Percentiles rank a stretch among this genome's conserved stretches.
Conservation (phyloP, 2,329 filamentous ascomycete genomes). For the Fusarium lyarnte region DNA sequence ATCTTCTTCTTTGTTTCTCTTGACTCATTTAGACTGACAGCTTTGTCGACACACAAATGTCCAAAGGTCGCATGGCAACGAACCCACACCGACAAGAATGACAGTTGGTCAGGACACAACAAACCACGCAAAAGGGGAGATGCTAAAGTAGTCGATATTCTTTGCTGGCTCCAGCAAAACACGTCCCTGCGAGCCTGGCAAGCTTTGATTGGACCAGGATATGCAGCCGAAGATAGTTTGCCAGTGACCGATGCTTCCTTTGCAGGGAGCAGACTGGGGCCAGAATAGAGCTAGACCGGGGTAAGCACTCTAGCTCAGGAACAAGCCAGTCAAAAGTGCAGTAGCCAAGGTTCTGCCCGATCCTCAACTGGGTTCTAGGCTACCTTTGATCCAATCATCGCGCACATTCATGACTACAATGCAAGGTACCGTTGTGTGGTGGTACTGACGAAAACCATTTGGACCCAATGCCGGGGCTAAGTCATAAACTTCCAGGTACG, state of each 20-base stretch:
- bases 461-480: constrained; percentile 37
- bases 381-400: constrained; percentile 35
- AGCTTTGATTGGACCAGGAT: constrained; percentile 32
- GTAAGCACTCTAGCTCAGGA: constrained; percentile 36
- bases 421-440: constrained; percentile 40
- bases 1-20: not conserved
- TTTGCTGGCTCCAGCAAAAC: constrained; percentile 33
- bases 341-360: constrained; percentile 27
- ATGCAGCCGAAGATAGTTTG: constrained; percentile 8
- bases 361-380: constrained; percentile 31
- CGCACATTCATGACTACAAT: constrained; percentile 3
- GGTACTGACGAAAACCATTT: constrained; percentile 23
- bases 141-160: constrained; percentile 23
- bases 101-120: constrained; percentile 19
- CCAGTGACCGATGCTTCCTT: constrained; percentile 30
- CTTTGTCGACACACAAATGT: constrained; percentile 10
- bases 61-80: constrained; percentile 2
- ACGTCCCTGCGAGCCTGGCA: constrained; percentile 29
- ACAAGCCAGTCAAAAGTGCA: constrained; percentile 42
- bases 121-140: constrained; percentile 40
- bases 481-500: constrained; percentile 26
- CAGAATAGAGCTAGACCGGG: constrained; percentile 27
- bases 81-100: constrained; percentile 22
- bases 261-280: constrained; percentile 32
- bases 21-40: constrained; percentile 1